Conservation (phyloP, 768 basidiomycete genomes). For the Suillus subluteus region DNA sequence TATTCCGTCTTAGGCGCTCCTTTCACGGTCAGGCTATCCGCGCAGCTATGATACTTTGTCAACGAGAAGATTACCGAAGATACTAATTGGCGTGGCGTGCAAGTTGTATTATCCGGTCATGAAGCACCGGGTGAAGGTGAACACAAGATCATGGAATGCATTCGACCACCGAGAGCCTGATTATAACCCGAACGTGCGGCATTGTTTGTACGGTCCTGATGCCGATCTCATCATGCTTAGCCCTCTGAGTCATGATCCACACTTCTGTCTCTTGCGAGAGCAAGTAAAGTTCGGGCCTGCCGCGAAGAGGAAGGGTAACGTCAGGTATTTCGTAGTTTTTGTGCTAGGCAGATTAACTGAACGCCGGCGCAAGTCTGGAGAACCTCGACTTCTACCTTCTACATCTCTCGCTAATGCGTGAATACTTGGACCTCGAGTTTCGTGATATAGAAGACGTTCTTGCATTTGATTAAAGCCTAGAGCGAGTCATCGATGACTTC, state of each 20-base stretch:
- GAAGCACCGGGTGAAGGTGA: constrained; percentile 99
- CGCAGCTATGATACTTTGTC: constrained; percentile 92
- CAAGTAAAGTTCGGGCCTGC: constrained; percentile 97
- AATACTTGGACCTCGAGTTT: constrained; percentile 98
- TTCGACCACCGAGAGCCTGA: constrained; percentile 91
- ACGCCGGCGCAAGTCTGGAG: constrained; percentile 52
- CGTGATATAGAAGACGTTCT: constrained; percentile 65
- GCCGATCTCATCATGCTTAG: constrained; percentile 99
- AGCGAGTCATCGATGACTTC: constrained; percentile 97
- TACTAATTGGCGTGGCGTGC: constrained; percentile 89
- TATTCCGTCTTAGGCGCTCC: constrained; percentile 65
- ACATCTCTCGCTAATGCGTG: constrained; percentile 92
- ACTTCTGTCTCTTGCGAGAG: constrained; percentile 96
- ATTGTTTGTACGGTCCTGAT: constrained; percentile 97
- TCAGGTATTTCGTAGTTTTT: constrained; percentile 43
- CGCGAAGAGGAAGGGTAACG: constrained; percentile 67
- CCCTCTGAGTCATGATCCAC: constrained; percentile 95
- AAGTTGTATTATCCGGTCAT: constrained; percentile 94
- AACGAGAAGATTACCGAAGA: constrained; percentile 99
- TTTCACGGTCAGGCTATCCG: constrained; percentile 94
- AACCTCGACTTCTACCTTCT: constrained; percentile 92
- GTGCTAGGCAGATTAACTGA: constrained; percentile 14
- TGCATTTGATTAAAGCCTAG: constrained; percentile 85
- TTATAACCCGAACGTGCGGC: constrained; percentile 95
- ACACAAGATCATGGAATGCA: constrained; percentile 99